Conservation (phyloP, 306 rosid genomes). For the Castanea crenata region DNA sequence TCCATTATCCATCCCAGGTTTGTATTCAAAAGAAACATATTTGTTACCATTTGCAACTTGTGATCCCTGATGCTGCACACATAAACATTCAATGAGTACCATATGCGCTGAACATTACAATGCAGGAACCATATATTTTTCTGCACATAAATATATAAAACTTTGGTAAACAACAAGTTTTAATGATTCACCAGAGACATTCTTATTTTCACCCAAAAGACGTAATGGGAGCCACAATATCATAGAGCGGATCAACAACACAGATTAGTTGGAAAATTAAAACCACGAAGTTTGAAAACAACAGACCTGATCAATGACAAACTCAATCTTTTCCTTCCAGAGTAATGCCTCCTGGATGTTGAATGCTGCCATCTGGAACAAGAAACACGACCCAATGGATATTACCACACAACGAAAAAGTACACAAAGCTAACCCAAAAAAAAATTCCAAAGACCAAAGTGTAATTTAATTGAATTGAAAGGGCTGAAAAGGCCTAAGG, state of each 20-base stretch:
- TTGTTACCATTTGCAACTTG: conserved; percentile 86
- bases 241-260: background rate
- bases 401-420: background rate
- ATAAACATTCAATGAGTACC: conserved; percentile 22
- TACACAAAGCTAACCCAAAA: background rate
- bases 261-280: background rate
- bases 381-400: conserved; percentile 19
- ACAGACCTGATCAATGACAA: conserved; percentile 90
- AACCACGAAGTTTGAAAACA: conserved; percentile 5
- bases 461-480: too few relatives aligned
- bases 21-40: conserved; percentile 90
- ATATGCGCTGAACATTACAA: conserved; percentile 14
- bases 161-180: conserved; percentile 12
- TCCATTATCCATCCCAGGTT: conserved; percentile 98
- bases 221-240: background rate
- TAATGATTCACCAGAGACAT: conserved; percentile 2
- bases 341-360: conserved; percentile 95
- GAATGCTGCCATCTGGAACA: conserved; percentile 94
- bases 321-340: conserved; percentile 92
- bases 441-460: too few relatives aligned
- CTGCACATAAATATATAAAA: conserved; percentile 18
- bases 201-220: background rate
- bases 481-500: too few relatives aligned
- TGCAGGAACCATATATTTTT: conserved; percentile 8
- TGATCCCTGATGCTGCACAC: conserved; percentile 93